Evolutionary conservation across 805 yeast species (phyloP).

Genomic region (Lipomyces chichibuensis): DNA sequence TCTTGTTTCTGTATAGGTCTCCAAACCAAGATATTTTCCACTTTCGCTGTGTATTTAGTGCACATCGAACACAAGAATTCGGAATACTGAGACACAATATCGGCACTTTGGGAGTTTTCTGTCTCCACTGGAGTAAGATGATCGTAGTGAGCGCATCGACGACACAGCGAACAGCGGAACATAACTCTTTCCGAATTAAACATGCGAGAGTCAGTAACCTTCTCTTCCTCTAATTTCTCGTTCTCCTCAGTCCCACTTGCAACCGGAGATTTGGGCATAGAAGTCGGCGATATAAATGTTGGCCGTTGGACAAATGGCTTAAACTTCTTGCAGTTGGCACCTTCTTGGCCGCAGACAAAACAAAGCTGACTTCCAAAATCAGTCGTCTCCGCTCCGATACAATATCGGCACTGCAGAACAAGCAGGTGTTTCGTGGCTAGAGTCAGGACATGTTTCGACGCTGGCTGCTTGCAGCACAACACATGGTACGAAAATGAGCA

Average conservation of each 20-base stretch:
- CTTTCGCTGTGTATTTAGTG: slow-evolving; percentile 4
- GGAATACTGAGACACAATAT: background rate
- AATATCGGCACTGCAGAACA: slow-evolving; percentile 21
- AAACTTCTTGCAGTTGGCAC: slow-evolving; percentile 10
- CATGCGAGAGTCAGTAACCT: slow-evolving; percentile 1
- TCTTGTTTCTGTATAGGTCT: slow-evolving; percentile 7
- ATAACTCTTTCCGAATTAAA: slow-evolving; percentile 16
- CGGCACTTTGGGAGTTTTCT: slow-evolving; percentile 1
- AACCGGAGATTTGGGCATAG: background rate
- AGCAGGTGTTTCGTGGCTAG: slow-evolving; percentile 10
- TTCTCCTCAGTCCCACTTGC: background rate
- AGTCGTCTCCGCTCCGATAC: slow-evolving; percentile 5
- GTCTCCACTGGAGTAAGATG: slow-evolving; percentile 3
- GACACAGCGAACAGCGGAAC: slow-evolving; percentile 30
- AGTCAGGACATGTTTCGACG: background rate
- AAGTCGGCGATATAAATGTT: background rate
- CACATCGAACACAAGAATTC: slow-evolving; percentile 23
- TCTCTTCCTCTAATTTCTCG: background rate
- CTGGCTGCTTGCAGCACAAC: slow-evolving; percentile 1
- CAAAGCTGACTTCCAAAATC: slow-evolving; percentile 21
- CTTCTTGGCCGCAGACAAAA: slow-evolving; percentile 11
- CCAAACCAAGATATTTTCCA: slow-evolving; percentile 28
- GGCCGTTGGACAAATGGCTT: slow-evolving; percentile 2
- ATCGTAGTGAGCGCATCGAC: slow-evolving; percentile 19
- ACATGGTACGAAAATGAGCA: slow-evolving; percentile 30